Evolutionary conservation across 768 basidiomycete genomes (phyloP).

Genomic region (Boletus coccyginus): DNA sequence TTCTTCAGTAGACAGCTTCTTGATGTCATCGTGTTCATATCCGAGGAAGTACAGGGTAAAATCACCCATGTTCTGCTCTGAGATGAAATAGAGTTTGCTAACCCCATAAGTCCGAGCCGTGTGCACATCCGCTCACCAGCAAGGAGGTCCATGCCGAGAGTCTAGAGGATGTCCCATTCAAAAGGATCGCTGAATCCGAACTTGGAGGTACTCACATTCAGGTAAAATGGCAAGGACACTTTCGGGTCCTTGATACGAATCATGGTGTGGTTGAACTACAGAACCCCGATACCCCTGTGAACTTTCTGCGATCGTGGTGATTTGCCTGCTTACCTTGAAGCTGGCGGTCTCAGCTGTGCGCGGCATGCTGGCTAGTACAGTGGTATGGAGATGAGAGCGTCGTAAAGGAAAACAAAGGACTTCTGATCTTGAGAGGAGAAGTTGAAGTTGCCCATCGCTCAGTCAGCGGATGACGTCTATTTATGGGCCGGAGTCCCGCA

Average conservation of each 20-base stretch:
- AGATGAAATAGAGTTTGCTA: slow-evolving; percentile 2
- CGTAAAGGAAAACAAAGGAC: background rate
- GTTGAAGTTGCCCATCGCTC: background rate
- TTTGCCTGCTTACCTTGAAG: slow-evolving; percentile 45
- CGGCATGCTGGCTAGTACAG: slow-evolving; percentile 45
- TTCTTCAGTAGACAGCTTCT: slow-evolving; percentile 48
- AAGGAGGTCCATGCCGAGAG: slow-evolving; percentile 77
- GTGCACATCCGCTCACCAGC: slow-evolving; percentile 37
- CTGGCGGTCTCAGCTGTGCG: slow-evolving; percentile 62
- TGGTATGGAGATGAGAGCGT: slow-evolving; percentile 6
- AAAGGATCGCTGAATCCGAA: background rate
- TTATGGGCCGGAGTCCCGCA: slow-evolving; percentile 9
- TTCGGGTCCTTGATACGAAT: slow-evolving; percentile 86
- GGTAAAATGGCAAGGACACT: slow-evolving; percentile 77
- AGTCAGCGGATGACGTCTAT: slow-evolving; percentile 13
- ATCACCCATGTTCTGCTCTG: slow-evolving; percentile 53
- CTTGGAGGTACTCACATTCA: slow-evolving; percentile 44
- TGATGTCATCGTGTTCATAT: slow-evolving; percentile 59
- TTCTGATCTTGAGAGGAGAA: slow-evolving; percentile 4
- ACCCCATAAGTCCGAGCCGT: background rate
- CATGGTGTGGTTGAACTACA: slow-evolving; percentile 85
- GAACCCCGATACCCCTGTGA: background rate
- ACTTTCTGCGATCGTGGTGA: background rate
- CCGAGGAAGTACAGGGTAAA: slow-evolving; percentile 88
- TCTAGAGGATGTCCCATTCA: slow-evolving; percentile 26